phyloP scores from a whole-genome alignment of 2,329 filamentous ascomycete species.

The Colletotrichum trifolii region DNA sequence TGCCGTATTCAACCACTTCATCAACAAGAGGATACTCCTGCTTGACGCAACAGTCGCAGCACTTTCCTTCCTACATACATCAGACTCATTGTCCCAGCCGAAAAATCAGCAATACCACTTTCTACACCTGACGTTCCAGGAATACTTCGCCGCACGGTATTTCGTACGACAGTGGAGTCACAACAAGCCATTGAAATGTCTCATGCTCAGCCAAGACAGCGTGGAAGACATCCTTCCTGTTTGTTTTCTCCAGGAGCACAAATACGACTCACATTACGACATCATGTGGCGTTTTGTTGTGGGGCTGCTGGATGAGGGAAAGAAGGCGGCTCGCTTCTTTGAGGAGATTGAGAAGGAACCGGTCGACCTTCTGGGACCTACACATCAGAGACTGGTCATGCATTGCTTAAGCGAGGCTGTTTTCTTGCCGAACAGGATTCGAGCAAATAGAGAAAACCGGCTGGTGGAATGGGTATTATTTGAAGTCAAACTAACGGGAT shows the following conservation, averaged over 20 bases:
- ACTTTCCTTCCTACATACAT: conserved; percentile 14
- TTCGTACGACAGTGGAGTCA: conserved; percentile 16
- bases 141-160: conserved; percentile 25
- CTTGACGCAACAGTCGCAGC: not conserved
- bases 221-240: conserved; percentile 24
- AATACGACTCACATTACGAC: conserved; percentile 10
- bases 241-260: not conserved
- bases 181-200: not conserved
- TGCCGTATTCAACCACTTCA: not conserved
- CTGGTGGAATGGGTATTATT: conserved; percentile 40
- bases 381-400: conserved; percentile 52
- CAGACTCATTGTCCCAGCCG: conserved; percentile 4
- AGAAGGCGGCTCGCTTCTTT: not conserved
- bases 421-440: conserved; percentile 11
- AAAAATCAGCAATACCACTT: conserved; percentile 17
- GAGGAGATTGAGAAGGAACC: conserved; percentile 46
- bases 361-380: conserved; percentile 48
- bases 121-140: conserved; percentile 27
- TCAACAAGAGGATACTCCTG: no score
- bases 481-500: conserved; percentile 36
- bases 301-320: not conserved
- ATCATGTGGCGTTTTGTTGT: conserved; percentile 15
- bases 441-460: conserved; percentile 31
- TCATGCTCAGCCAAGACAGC: not conserved
- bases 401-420: conserved; percentile 50